These are phyloP conservation scores for Dipteronia sinensis DNA, from an alignment of 345 rosid genomes.

Conservation along the genomic window DNA sequence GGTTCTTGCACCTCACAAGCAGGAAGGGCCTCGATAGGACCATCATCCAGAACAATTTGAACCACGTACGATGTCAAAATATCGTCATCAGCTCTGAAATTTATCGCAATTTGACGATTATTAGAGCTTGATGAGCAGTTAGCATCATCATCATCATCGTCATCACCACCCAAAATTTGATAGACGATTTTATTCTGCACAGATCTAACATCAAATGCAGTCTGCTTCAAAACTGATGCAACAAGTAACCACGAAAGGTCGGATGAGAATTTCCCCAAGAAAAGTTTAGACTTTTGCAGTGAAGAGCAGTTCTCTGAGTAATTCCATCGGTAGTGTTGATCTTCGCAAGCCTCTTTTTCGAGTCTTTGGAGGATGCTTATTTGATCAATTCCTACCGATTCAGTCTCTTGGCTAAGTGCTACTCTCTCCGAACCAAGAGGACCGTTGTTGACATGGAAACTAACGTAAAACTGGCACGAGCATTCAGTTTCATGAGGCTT, in stretches of 20 bases:
- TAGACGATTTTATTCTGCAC: constrained; percentile 63
- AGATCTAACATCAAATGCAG: constrained; percentile 54
- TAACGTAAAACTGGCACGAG: constrained; percentile 63
- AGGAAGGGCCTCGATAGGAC: constrained; percentile 24
- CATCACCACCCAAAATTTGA: constrained; percentile 42
- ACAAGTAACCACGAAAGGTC: constrained; percentile 75
- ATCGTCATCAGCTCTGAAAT: constrained; percentile 52
- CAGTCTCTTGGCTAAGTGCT: constrained; percentile 48
- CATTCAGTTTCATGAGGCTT: constrained; percentile 67
- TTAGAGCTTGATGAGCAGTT: constrained; percentile 18
- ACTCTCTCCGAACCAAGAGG: constrained; percentile 61
- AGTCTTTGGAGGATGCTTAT: constrained; percentile 73
- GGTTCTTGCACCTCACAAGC: constrained; percentile 21
- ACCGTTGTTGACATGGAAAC: constrained; percentile 52
- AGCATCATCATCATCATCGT: constrained; percentile 46
- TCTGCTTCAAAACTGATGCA: constrained; percentile 57
- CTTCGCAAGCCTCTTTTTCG: constrained; percentile 41
- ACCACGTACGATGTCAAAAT: constrained; percentile 41
- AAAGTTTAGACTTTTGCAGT: constrained; percentile 54
- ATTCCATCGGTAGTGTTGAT: constrained; percentile 63
- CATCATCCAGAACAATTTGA: constrained; percentile 32
- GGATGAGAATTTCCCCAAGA: constrained; percentile 58
- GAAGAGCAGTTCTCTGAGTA: constrained; percentile 59
- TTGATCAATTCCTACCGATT: constrained; percentile 47
- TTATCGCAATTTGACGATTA: constrained; percentile 41